Percentiles rank a stretch among this genome's conserved stretches.
Conservation (phyloP, 2,329 filamentous ascomycete species). For the Aureobasidium subglaciale region DNA sequence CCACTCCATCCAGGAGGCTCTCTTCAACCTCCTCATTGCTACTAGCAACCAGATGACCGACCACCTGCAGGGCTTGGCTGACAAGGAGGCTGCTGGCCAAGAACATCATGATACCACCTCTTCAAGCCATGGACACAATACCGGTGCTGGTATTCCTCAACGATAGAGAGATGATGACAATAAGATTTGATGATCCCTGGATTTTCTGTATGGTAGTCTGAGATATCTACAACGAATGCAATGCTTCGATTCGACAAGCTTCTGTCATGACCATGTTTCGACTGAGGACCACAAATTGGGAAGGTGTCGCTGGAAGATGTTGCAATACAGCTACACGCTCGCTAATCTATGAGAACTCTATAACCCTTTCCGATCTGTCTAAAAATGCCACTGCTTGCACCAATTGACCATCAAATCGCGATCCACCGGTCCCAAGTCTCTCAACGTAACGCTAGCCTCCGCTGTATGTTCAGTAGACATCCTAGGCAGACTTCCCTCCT, state of each 20-base stretch:
- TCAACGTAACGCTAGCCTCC: slow-evolving; percentile 26
- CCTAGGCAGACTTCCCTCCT: slow-evolving; percentile 18
- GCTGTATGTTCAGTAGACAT: slow-evolving; percentile 21
- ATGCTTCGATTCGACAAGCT: too few species aligned
- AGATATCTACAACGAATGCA: too few species aligned
- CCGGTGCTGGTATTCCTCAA: background rate
- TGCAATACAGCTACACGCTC: background rate
- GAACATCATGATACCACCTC: background rate
- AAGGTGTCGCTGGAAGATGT: too few species aligned
- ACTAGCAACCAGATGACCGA: slow-evolving; percentile 2
- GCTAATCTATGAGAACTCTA: background rate
- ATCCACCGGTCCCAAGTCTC: slow-evolving; percentile 21
- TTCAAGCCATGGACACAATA: background rate
- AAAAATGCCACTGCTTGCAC: slow-evolving; percentile 22
- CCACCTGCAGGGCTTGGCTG: background rate
- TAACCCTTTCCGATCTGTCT: background rate
- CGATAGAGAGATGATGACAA: background rate
- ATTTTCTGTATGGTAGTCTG: too few species aligned
- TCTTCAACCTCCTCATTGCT: slow-evolving; percentile 8
- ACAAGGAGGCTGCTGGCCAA: slow-evolving; percentile 12
- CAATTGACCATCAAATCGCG: slow-evolving; percentile 21
- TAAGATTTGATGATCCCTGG: background rate
- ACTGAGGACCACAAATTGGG: too few species aligned
- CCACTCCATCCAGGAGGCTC: slow-evolving; percentile 11
- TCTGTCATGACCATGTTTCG: too few species aligned